Evolutionary conservation across 257 asterid species (phyloP).

Genomic region (Ehretia macrophylla): DNA sequence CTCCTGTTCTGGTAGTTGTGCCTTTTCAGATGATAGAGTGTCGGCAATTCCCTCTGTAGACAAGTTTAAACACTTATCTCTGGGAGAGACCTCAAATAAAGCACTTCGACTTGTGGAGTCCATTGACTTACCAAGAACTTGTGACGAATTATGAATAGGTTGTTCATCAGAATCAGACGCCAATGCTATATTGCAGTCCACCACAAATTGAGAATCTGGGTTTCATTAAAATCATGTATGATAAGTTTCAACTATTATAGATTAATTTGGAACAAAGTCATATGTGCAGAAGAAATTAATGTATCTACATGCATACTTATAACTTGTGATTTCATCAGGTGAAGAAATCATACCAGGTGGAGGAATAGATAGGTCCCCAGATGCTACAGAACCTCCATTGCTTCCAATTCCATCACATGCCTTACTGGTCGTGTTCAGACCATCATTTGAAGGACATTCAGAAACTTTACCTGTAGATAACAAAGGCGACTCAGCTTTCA

Average conservation of each 20-base stretch:
- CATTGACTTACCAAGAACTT: too few species aligned
- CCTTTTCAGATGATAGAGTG: constrained; percentile 18
- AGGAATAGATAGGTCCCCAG: constrained; percentile 32
- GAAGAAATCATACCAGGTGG: constrained; percentile 33
- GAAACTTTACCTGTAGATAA: constrained; percentile 7
- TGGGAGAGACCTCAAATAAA: constrained; percentile 11
- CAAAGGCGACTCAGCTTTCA: constrained; percentile 1
- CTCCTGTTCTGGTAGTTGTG: constrained; percentile 18
- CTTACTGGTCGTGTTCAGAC: constrained; percentile 10
- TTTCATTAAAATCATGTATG: constrained; percentile 11
- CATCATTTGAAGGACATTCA: constrained; percentile 19
- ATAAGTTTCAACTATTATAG: neutral
- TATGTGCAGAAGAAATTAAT: neutral
- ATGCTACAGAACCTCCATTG: constrained; percentile 11
- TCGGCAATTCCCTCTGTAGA: constrained; percentile 22
- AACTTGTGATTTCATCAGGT: neutral
- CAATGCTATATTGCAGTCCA: constrained; percentile 43
- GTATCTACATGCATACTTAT: neutral
- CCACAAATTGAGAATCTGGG: constrained; percentile 32
- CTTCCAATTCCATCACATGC: constrained; percentile 12
- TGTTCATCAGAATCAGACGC: constrained; percentile 30
- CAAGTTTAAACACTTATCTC: constrained; percentile 12
- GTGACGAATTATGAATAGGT: constrained; percentile 4
- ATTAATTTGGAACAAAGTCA: neutral
- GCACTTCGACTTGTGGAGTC: constrained; percentile 3